Base-by-base conservation (phyloP, 208 protist genomes). In the Trypanosoma mega region DNA sequence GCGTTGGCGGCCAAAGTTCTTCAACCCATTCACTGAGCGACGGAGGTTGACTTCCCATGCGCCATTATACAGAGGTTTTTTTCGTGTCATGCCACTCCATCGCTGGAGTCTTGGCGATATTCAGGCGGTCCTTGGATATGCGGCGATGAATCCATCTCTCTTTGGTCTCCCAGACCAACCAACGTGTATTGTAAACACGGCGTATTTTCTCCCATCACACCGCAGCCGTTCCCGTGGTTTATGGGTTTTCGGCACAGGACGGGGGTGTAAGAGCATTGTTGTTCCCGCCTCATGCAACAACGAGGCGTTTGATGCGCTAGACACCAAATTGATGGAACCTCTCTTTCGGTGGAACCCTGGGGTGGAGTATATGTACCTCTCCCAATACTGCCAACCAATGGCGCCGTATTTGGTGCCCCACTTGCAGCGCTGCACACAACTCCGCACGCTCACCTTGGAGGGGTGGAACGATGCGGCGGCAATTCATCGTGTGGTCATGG, bases 141-240 rank as follows among this genome's bases (percentile, higher is more conserved):
- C 80, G 14, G 85, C 90, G 7, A 45, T 73, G 0, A 74, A 87
- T 50, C 86, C 90, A n/a, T 90, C 86, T 1, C 72, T 96, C 9
- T 96, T 96, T 54, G 90, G 90, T 26, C 84, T 96, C 43, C 80
- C 86, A 6, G 82, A 91, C 27, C 64, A 87, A 51, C 75, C 86
- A 7, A 96, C 86, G 18, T 96, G 90, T 50, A 70, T 96, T 37
- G 90, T 96, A 20, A 93, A 96, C 72, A 93, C 90, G 8, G 76
- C 83, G 14, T 83, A 88, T 72, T 92, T 96, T 73, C 50, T 92
- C 44, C 85, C 86, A 7, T 96, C 86, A 16, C 50, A 82, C 45
- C 82, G 85, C 8, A 88, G 85, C 57, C 74, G 74, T 23, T 69
- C 61, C 20, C 72, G 80, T 29, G 90, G 90, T 3, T 74, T 93